Evolutionary conservation across 2,329 filamentous ascomycete genomes (phyloP).

Genomic region (Boeremia lycopersici): DNA sequence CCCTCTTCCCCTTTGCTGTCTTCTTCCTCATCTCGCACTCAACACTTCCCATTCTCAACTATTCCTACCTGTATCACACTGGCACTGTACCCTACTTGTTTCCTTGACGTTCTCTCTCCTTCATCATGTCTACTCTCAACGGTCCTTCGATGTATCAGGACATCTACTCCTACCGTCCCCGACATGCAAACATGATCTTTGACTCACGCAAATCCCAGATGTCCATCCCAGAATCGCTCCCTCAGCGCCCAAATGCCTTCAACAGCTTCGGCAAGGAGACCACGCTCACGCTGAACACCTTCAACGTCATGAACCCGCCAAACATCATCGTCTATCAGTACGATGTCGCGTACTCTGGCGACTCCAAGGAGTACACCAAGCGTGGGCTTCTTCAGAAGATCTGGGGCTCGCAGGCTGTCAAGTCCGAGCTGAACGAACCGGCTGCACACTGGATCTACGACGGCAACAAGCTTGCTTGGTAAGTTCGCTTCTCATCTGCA

Average conservation of each 20-base stretch:
- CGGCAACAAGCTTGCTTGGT: conserved; percentile 87
- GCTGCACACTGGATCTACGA: conserved; percentile 73
- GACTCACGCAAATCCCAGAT: conserved; percentile 29
- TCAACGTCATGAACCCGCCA: conserved; percentile 67
- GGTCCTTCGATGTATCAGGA: conserved; percentile 19
- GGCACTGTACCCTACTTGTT: conserved; percentile 5
- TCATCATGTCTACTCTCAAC: conserved; percentile 13
- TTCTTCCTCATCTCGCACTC: neutral
- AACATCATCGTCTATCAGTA: conserved; percentile 76
- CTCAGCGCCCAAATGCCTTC: conserved; percentile 45
- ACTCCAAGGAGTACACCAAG: conserved; percentile 62
- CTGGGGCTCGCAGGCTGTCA: conserved; percentile 70
- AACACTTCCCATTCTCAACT: neutral
- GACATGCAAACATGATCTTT: conserved; percentile 33
- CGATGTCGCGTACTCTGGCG: conserved; percentile 70
- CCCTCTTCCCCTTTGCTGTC: neutral
- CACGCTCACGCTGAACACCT: conserved; percentile 71
- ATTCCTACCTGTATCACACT: conserved; percentile 5
- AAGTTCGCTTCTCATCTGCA: conserved; percentile 28
- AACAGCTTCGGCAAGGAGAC: conserved; percentile 48
- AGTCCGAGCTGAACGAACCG: conserved; percentile 56
- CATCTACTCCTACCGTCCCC: conserved; percentile 14
- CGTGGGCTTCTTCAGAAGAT: conserved; percentile 73
- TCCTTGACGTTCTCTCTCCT: conserved; percentile 2
- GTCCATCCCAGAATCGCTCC: conserved; percentile 32